Base-by-base conservation (phyloP, 1,139 yeast genomes). In the Kodamaea arcana region DNA sequence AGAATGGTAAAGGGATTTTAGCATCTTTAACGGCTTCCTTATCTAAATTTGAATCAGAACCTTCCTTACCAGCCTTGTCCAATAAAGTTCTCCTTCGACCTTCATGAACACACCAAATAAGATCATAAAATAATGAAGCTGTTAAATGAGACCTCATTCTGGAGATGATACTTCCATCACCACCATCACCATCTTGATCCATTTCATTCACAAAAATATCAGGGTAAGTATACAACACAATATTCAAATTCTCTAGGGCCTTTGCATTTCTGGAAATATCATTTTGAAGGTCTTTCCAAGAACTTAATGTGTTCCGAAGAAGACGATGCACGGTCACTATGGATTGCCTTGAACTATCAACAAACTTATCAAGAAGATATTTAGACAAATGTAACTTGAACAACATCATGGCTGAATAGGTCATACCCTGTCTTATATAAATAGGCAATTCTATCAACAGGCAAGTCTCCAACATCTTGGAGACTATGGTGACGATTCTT, bases 41-140 rank as follows among this genome's bases (percentile, higher is more conserved):
- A 12, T 5, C 15, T 8, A 6, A 15, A 32, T 41, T 2, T 65
- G 66, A 26, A 14, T 8, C 15, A 15, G 18, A 24, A 4, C 38
- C 38, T n/a, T n/a, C n/a, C n/a, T n/a, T n/a, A 6, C 30, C 15
- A 14, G 32, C 39, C 34, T 74, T 75, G 35, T 67, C 77, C 18
- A 72, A 65, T 34, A 77, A 56, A 13, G 81, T 78, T 40, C 95
- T 66, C 53, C 97, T 70, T 55, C 95, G 70, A 0, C 96, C 96
- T 54, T 90, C 97, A 57, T 90, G 97, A 32, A 90, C 85, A 54
- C 95, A 85, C 92, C 95, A 88, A 14, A 90, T 92, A 39, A 90
- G 70, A 58, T 90, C 97, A 55, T 90, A 90, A 51, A 90, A 90
- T 37, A 90, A 62, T 0, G 96, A 87, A 0, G 94, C 95, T 0